Base-by-base conservation (phyloP, 768 basidiomycete species). In the Lentinula sp. region DNA sequence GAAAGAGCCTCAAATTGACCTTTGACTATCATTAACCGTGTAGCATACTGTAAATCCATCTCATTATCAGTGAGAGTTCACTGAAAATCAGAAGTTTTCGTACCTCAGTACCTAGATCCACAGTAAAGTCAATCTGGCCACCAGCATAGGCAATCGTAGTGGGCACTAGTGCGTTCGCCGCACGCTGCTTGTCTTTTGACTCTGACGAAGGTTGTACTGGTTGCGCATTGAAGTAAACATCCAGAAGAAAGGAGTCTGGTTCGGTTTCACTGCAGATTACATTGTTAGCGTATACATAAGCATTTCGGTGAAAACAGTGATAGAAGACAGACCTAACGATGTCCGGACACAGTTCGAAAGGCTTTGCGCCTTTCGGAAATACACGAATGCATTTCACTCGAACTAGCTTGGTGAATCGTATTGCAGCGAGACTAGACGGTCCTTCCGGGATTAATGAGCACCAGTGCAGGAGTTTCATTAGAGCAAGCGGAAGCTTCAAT, bases 21-120 rank as follows among this genome's bases (percentile, higher is more conserved):
- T 67, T 86, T 87, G 63, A 93, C 79, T 61, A 93, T 88, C 81
- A 93, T 85, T 35, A 93, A 76, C 48, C 91, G 86, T 20, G 90
- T 91, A 3, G 86, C 82, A 69, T 82, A 85, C 87, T 90, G 68
- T 16, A 59, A 35, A 37, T 28, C 28, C 28, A 28, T 28, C 28
- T 36, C 6, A n/a, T 20, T 23, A 20, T 52, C 61, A 57, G 50
- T n/a, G 46, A 33, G 4, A 16, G 6, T 18, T 32, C 8, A 51
- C 53, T 18, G 10, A 20, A 43, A 6, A 32, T 45, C 28, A 28
- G 3, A 28, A 28, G 28, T 28, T 28, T 28, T 28, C 49, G 37
- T 28, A 85, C 91, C 72, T 91, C 87, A 8, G 70, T 52, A 41
- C 86, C 85, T 87, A 91, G 86, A 62, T 88, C 82, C 15, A 93